A percentile compares a stretch with the other conserved stretches of the same genome.
phyloP scores from a whole-genome alignment of 768 basidiomycete species.

The Leccinum longicurvipes region DNA sequence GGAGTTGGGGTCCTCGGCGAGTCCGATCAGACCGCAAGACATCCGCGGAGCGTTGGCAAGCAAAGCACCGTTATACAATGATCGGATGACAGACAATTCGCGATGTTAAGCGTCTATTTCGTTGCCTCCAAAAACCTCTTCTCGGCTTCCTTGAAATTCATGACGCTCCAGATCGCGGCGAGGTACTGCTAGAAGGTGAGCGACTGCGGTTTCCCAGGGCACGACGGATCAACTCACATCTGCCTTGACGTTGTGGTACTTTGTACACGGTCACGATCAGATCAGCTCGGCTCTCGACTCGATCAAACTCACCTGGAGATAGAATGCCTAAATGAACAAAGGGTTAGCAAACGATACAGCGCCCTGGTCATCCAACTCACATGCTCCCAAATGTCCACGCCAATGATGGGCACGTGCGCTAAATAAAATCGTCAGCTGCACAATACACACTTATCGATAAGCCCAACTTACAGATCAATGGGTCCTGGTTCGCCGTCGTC shows the following conservation, averaged over 20 bases:
- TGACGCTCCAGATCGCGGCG: slow-evolving; percentile 90
- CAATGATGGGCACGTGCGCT: slow-evolving; percentile 89
- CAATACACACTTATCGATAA: neutral
- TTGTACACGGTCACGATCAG: slow-evolving; percentile 26
- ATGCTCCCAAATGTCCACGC: slow-evolving; percentile 98
- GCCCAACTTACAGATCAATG: slow-evolving; percentile 55
- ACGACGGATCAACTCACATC: slow-evolving; percentile 57
- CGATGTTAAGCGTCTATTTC: slow-evolving; percentile 18
- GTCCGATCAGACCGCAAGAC: neutral
- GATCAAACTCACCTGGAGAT: slow-evolving; percentile 34
- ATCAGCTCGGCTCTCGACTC: neutral
- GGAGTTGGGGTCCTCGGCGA: neutral
- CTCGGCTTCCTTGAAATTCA: slow-evolving; percentile 95
- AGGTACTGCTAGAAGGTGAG: slow-evolving; percentile 63
- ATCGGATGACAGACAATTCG: neutral
- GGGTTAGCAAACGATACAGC: neutral
- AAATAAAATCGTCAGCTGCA: slow-evolving; percentile 9
- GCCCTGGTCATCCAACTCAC: slow-evolving; percentile 38
- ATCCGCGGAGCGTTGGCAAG: neutral
- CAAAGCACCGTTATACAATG: slow-evolving; percentile 9
- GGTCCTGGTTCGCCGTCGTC: slow-evolving; percentile 97
- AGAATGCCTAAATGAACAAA: slow-evolving; percentile 54
- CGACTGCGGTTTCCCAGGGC: neutral
- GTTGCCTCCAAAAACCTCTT: slow-evolving; percentile 42
- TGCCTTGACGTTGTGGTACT: slow-evolving; percentile 91